phyloP scores from a whole-genome alignment of 2,329 filamentous ascomycete genomes.

The Phoma sp. region DNA sequence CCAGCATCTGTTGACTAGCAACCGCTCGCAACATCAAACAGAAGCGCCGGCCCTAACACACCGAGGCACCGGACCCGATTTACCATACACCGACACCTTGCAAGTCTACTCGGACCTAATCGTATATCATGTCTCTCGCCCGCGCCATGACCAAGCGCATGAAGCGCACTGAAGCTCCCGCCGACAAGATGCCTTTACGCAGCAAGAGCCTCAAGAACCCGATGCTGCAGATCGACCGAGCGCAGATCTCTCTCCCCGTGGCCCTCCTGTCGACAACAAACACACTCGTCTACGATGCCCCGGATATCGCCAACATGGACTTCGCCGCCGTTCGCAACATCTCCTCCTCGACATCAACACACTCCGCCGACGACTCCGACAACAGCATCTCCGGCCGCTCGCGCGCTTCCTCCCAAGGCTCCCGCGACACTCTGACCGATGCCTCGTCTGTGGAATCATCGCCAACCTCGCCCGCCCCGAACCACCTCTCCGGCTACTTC shows the following conservation, averaged over 20 bases:
- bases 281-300: slow-evolving; percentile 93
- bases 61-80: slow-evolving; percentile 10
- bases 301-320: slow-evolving; percentile 68
- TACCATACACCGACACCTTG: slow-evolving; percentile 30
- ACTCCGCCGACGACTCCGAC: slow-evolving; percentile 77
- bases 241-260: slow-evolving; percentile 86
- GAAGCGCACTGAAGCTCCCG: slow-evolving; percentile 62
- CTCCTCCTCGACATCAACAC: slow-evolving; percentile 63
- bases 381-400: slow-evolving; percentile 59
- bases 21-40: slow-evolving; percentile 31
- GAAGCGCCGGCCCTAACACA: slow-evolving; percentile 42
- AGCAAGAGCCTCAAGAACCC: slow-evolving; percentile 56
- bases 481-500: slow-evolving; percentile 66
- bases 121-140: slow-evolving; percentile 64
- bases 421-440: slow-evolving; percentile 73
- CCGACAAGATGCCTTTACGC: slow-evolving; percentile 41
- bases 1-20: slow-evolving; percentile 35
- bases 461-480: slow-evolving; percentile 60
- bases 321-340: slow-evolving; percentile 36
- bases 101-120: slow-evolving; percentile 42
- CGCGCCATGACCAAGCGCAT: slow-evolving; percentile 75
- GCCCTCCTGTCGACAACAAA: slow-evolving; percentile 94
- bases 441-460: slow-evolving; percentile 61
- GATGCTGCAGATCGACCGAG: slow-evolving; percentile 60
- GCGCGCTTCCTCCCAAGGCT: slow-evolving; percentile 59